A percentile compares a stretch with the other conserved stretches of the same genome.
phyloP scores from a whole-genome alignment of 164 flowering plant genomes.

The Echeveria elegans region DNA sequence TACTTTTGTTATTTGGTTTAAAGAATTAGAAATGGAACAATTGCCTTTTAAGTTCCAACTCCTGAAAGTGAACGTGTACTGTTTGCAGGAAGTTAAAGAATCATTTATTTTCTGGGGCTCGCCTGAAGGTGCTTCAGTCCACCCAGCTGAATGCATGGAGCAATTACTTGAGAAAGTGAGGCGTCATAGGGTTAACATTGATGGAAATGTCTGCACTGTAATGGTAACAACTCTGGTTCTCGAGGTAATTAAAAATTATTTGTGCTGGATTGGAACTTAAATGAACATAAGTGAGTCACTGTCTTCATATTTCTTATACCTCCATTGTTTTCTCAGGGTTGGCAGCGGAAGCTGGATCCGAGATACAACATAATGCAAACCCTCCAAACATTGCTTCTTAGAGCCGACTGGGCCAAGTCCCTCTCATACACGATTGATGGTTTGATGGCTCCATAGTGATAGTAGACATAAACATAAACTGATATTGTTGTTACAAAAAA shows the following conservation, averaged over 20 bases:
- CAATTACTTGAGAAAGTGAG: conserved; percentile 81
- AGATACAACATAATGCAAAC: conserved; percentile 46
- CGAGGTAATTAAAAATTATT: conserved; percentile 44
- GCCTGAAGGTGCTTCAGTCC: conserved; percentile 57
- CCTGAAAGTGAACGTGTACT: background rate
- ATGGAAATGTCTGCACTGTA: conserved; percentile 85
- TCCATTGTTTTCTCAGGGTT: conserved; percentile 31
- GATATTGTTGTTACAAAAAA: no score
- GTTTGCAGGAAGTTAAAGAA: conserved; percentile 47
- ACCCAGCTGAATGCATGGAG: conserved; percentile 85
- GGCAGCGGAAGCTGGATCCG: conserved; percentile 71
- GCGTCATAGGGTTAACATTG: conserved; percentile 75
- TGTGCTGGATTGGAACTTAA: background rate
- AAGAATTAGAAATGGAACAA: no score
- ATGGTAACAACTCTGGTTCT: conserved; percentile 85
- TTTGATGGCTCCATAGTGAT: conserved; percentile 43
- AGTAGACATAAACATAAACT: no score
- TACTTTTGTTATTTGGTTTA: no score
- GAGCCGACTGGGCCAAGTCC: conserved; percentile 53
- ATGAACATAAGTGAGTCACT: background rate
- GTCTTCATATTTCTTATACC: background rate
- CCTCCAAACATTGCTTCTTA: conserved; percentile 44
- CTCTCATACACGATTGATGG: conserved; percentile 53
- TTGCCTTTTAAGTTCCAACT: no score
- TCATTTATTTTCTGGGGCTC: conserved; percentile 61